Evolutionary conservation across 2,329 filamentous ascomycete genomes (phyloP).

Genomic region (Alternaria atra): DNA sequence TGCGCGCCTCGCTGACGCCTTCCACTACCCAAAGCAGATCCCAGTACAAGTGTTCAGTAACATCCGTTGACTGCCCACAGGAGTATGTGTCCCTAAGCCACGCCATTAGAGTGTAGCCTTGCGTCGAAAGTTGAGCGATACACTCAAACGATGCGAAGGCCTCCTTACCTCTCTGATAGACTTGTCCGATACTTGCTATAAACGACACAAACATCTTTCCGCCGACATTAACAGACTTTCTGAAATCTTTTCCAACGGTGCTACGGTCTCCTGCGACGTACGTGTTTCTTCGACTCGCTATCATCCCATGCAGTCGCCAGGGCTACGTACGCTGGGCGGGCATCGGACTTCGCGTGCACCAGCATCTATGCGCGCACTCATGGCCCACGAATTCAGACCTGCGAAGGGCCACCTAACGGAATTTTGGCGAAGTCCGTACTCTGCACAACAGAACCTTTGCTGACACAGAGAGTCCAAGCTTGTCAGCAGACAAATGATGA

Average conservation of each 20-base stretch:
- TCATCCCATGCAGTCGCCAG: not conserved
- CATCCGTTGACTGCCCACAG: too few relatives aligned
- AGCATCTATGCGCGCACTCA: not conserved
- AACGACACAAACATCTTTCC: not conserved
- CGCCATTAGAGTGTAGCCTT: not conserved
- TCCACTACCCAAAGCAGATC: not conserved
- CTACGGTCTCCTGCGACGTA: not conserved
- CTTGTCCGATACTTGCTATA: not conserved
- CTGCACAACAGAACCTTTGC: too few relatives aligned
- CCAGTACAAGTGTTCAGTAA: not conserved
- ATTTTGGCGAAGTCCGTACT: not conserved
- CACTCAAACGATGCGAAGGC: not conserved
- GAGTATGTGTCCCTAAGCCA: not conserved
- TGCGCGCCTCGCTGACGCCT: not conserved
- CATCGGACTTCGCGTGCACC: not conserved
- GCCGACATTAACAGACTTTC: not conserved
- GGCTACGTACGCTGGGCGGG: not conserved
- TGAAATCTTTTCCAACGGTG: not conserved
- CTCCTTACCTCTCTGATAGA: not conserved
- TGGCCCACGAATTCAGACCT: too few relatives aligned
- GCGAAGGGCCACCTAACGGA: not conserved
- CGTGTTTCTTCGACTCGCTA: not conserved
- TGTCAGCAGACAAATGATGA: not conserved
- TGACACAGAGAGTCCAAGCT: not conserved
- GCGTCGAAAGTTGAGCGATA: not conserved